Evolutionary conservation across 108 stramenopile genomes (phyloP).

Genomic region (Cyclotella cryptica): DNA sequence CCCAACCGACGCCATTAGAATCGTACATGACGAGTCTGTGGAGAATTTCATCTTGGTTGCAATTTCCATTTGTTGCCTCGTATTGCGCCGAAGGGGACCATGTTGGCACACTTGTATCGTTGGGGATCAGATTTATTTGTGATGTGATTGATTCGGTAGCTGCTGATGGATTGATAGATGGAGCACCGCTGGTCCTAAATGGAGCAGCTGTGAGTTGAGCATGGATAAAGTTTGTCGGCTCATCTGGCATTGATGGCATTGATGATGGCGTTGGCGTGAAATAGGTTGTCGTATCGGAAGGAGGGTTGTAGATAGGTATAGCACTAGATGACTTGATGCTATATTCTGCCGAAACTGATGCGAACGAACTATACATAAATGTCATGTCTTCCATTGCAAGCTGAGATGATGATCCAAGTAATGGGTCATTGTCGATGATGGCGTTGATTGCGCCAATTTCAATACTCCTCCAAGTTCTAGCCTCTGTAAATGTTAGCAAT

Average conservation of each 20-base stretch:
- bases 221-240: background rate
- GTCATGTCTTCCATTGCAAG: constrained; percentile 40
- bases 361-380: constrained; percentile 18
- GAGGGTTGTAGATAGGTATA: background rate
- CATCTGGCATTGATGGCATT: background rate
- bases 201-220: background rate
- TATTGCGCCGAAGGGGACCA: constrained; percentile 36
- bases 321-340: constrained; percentile 9
- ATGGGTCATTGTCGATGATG: constrained; percentile 31
- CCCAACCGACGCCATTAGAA: constrained; percentile 33
- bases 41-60: constrained; percentile 23
- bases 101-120: constrained; percentile 12
- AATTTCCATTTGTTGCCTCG: constrained; percentile 32
- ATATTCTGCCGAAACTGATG: background rate
- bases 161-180: background rate
- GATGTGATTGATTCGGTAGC: background rate
- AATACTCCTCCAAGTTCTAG: constrained; percentile 40
- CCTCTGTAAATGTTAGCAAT: background rate
- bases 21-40: constrained; percentile 32
- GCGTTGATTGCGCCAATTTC: constrained; percentile 22
- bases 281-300: background rate
- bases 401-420: constrained; percentile 28
- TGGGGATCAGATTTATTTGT: background rate
- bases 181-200: background rate
- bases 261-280: constrained; percentile 2